phyloP scores from a whole-genome alignment of 371 early-diverging fungal species.

The Mortierella sp. region DNA sequence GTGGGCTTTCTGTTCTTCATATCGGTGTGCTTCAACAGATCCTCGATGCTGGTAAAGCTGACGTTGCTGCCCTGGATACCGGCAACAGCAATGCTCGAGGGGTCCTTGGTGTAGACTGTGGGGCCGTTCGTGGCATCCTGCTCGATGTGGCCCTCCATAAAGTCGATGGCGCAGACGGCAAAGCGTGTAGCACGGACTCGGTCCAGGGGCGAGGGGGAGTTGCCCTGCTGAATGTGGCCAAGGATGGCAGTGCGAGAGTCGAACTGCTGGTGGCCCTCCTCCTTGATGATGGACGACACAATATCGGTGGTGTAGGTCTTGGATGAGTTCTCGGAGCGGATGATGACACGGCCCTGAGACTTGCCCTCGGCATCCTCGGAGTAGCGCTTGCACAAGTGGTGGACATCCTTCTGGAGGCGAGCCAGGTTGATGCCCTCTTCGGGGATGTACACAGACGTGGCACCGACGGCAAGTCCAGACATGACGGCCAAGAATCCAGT shows the following conservation, averaged over 20 bases:
- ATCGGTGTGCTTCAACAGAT: constrained; percentile 79
- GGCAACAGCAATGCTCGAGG: constrained; percentile 81
- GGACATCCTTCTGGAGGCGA: constrained; percentile 86
- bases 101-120: constrained; percentile 70
- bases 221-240: constrained; percentile 98
- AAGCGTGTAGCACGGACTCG: constrained; percentile 93
- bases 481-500: constrained; percentile 96
- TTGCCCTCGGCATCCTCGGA: constrained; percentile 75
- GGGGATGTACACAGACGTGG: constrained; percentile 96
- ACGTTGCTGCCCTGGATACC: constrained; percentile 88
- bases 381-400: constrained; percentile 85
- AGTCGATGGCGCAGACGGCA: constrained; percentile 79
- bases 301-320: constrained; percentile 93
- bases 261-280: constrained; percentile 95
- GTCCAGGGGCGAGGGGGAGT: constrained; percentile 96
- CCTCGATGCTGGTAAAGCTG: constrained; percentile 78
- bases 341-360: constrained; percentile 51
- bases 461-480: constrained; percentile 92
- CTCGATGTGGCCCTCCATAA: constrained; percentile 59
- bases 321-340: constrained; percentile 80
- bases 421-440: constrained; percentile 91
- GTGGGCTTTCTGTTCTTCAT: constrained; percentile 81
- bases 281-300: constrained; percentile 88
- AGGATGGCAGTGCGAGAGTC: constrained; percentile 94
- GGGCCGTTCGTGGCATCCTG: constrained; percentile 64